A percentile compares a stretch with the other conserved stretches of the same genome.
Evolutionary conservation across 2,329 filamentous ascomycete species (phyloP).

Genomic region (Coniochaeta prunicola): DNA sequence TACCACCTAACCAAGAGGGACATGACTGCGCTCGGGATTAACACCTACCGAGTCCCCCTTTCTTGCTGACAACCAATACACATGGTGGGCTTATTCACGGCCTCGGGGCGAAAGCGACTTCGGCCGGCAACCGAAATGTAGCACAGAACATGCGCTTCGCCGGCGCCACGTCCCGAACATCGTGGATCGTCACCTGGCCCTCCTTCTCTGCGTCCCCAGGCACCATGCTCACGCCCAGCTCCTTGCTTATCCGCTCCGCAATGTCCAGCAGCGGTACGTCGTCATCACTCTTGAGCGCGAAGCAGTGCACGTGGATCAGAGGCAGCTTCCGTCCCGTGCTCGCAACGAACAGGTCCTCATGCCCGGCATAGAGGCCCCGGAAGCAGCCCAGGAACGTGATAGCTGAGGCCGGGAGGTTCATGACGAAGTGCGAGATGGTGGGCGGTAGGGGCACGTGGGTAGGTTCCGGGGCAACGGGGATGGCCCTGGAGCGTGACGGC

Average conservation of each 20-base stretch:
- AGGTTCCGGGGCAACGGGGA: conserved; percentile 12
- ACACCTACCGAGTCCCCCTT: background rate
- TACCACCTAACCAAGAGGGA: background rate
- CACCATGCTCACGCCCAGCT: conserved; percentile 52
- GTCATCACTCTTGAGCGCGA: conserved; percentile 74
- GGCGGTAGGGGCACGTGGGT: conserved; percentile 52
- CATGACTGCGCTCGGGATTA: background rate
- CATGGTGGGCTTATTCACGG: background rate
- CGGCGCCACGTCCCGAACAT: conserved; percentile 83
- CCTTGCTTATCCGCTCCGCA: conserved; percentile 56
- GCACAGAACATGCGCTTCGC: conserved; percentile 97
- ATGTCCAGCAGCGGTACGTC: conserved; percentile 59
- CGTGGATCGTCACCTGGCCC: conserved; percentile 49
- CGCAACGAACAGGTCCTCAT: conserved; percentile 58
- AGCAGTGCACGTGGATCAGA: conserved; percentile 90
- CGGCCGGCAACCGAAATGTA: conserved; percentile 74
- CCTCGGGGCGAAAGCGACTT: conserved; percentile 66
- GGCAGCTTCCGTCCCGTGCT: conserved; percentile 57
- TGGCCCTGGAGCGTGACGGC: conserved; percentile 14
- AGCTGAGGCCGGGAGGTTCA: conserved; percentile 92
- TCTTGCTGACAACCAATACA: background rate
- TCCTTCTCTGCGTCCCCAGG: conserved; percentile 38
- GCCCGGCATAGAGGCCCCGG: conserved; percentile 71
- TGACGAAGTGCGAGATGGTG: conserved; percentile 87
- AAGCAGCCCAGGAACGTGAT: conserved; percentile 74